Base-by-base conservation (phyloP, 805 yeast species). In the Hanseniaspora thailandica region DNA sequence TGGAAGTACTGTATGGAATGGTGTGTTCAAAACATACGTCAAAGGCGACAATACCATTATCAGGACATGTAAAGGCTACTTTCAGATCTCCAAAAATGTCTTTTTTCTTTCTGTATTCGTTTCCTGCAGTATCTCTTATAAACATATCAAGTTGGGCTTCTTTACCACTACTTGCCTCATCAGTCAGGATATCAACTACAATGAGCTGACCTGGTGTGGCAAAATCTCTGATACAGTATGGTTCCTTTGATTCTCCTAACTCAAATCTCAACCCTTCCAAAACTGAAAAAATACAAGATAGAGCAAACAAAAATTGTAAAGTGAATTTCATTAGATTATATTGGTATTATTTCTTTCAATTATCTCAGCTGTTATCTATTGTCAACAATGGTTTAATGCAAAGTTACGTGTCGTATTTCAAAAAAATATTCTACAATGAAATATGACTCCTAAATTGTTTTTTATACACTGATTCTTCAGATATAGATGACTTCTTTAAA, bases 141-240 rank as follows among this genome's bases (percentile, higher is more conserved):
- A 66, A 67, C 55, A 90, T 71, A 59, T 77, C 77, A 63, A 93
- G 74, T 45, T 71, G 69, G 70, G 93, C 97, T 35, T 97, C 97
- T 68, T 93, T 97, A 35, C 93, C 93, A 55, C 71, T 70, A 50
- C 72, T 64, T 34, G 97, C 97, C 17, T 23, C 40, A 59, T 77
- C 74, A 9, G 95, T 76, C 56, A 78, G 76, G 61, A 87, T 76
- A 59, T 82, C 83, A 55, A 89, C 85, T 45, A 90, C 96, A 26
- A 90, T 97, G 59, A 89, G 69, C 65, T 86, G 90, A 55, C 87
- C 89, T 59, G 80, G 84, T 47, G 77, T 71, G 53, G 86, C 94
- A 64, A 90, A 90, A 67, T 93, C 97, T 66, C 98, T 85, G 59
- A 93, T 77, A 73, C 98, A 93, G 55, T 82, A 78, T 35, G 90